Conservation (phyloP, 2,329 filamentous ascomycete species). For the Xylariaceae sp. region DNA sequence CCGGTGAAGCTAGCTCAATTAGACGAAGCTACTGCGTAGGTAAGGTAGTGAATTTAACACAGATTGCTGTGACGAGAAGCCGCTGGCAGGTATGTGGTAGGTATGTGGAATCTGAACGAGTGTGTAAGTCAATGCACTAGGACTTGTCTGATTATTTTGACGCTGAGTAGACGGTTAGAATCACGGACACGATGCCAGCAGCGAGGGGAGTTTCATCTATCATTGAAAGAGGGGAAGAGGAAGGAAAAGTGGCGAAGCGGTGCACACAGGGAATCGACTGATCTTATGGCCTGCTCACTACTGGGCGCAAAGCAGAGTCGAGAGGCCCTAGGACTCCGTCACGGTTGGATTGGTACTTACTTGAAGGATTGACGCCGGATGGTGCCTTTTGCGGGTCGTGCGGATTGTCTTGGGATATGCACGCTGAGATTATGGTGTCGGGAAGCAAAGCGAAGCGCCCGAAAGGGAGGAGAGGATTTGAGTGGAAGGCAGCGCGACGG, state of each 20-base stretch:
- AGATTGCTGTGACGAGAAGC: conserved; percentile 15
- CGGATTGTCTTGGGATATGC: conserved; percentile 27
- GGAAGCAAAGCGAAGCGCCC: conserved; percentile 25
- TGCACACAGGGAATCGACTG: conserved; percentile 26
- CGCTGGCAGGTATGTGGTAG: conserved; percentile 12
- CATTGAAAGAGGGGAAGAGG: conserved; percentile 21
- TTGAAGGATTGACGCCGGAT: conserved; percentile 19
- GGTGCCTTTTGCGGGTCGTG: conserved; percentile 13
- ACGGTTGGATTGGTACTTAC: not conserved
- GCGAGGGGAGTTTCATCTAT: conserved; percentile 7
- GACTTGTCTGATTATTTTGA: conserved; percentile 30
- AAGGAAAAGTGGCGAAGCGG: conserved; percentile 30
- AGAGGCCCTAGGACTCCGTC: conserved; percentile 20
- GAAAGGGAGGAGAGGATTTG: conserved; percentile 13
- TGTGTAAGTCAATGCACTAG: not conserved
- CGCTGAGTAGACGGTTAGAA: conserved; percentile 6
- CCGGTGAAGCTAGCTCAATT: conserved; percentile 10
- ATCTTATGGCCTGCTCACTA: conserved; percentile 31
- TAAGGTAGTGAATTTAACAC: conserved; percentile 7
- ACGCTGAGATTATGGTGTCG: conserved; percentile 26
- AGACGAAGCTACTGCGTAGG: conserved; percentile 4
- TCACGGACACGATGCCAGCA: conserved; percentile 1
- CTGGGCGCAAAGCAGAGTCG: conserved; percentile 18
- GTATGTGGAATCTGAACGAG: not conserved
- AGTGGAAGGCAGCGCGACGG: not conserved